These are phyloP conservation scores for Thielaviopsis ethacetica DNA, from an alignment of 2,329 filamentous ascomycete genomes.

Conservation along the genomic window DNA sequence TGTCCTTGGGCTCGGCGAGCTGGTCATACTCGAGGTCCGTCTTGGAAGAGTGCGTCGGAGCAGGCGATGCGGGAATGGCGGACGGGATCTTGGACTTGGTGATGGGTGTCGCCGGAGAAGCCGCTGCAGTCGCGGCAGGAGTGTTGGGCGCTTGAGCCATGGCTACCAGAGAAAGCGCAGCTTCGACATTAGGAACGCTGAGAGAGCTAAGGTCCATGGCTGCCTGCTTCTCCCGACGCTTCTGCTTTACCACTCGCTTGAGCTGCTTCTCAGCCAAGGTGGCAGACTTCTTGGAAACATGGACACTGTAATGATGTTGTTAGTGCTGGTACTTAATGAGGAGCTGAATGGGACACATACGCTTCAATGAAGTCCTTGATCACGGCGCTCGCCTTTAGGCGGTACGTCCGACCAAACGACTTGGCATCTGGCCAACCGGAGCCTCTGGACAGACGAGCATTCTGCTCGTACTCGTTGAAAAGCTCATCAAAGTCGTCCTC, in stretches of 20 bases:
- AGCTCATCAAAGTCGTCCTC: constrained; percentile 40
- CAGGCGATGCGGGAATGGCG: constrained; percentile 8
- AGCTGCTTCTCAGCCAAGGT: constrained; percentile 4
- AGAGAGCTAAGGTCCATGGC: neutral
- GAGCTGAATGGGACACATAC: neutral
- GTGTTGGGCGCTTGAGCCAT: neutral
- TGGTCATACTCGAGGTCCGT: constrained; percentile 5
- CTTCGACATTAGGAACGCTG: constrained; percentile 1
- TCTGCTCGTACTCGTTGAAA: constrained; percentile 5
- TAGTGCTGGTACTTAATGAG: neutral
- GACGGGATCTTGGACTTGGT: neutral
- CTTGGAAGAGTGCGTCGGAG: constrained; percentile 7
- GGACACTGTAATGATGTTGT: neutral
- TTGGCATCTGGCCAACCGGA: constrained; percentile 40
- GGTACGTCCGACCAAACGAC: constrained; percentile 48
- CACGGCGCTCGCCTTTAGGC: constrained; percentile 46
- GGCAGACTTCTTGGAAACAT: neutral
- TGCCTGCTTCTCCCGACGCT: neutral
- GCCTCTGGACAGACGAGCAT: constrained; percentile 16
- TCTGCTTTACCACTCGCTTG: neutral
- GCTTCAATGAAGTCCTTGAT: constrained; percentile 54
- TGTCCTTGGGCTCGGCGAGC: neutral
- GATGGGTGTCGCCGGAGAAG: neutral
- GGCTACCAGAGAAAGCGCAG: constrained; percentile 4
- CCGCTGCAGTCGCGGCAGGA: neutral